These are phyloP conservation scores for Metschnikowia koreensis DNA, from an alignment of 805 yeast species.

Conservation along the genomic window DNA sequence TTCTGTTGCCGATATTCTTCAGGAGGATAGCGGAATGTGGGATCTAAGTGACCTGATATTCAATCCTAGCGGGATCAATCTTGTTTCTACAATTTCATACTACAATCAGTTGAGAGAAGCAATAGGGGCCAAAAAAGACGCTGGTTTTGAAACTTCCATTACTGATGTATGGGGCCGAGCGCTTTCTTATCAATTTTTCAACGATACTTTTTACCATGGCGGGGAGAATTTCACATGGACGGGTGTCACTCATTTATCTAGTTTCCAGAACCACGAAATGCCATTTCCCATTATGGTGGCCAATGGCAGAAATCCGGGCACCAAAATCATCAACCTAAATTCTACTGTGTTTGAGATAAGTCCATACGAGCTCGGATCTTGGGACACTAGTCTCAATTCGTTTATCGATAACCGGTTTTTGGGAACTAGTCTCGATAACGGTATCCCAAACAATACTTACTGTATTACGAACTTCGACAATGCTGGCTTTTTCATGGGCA, in stretches of 20 bases:
- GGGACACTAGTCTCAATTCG: slow-evolving; percentile 38
- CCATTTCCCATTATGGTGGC: slow-evolving; percentile 71
- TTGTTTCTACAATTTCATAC: slow-evolving; percentile 44
- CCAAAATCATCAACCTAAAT: slow-evolving; percentile 54
- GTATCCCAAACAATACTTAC: slow-evolving; percentile 13
- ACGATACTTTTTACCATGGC: slow-evolving; percentile 13
- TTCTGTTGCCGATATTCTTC: slow-evolving; percentile 30
- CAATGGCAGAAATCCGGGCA: slow-evolving; percentile 62
- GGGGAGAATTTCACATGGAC: slow-evolving; percentile 25
- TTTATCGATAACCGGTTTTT: slow-evolving; percentile 31
- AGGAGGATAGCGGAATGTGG: slow-evolving; percentile 50
- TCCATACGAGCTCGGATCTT: slow-evolving; percentile 42
- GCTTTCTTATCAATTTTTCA: slow-evolving; percentile 16
- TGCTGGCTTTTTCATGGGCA: slow-evolving; percentile 75
- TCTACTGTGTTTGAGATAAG: slow-evolving; percentile 54
- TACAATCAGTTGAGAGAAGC: slow-evolving; percentile 13
- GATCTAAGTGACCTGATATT: slow-evolving; percentile 60
- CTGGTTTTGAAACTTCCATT: slow-evolving; percentile 16
- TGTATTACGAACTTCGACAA: slow-evolving; percentile 36
- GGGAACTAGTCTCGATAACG: slow-evolving; percentile 28
- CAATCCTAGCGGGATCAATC: slow-evolving; percentile 60
- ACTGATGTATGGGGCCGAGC: slow-evolving; percentile 23
- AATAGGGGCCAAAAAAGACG: slow-evolving; percentile 12
- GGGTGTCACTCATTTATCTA: slow-evolving; percentile 21
- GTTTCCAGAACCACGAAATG: slow-evolving; percentile 42